Percentiles rank a stretch among this genome's conserved stretches.
Evolutionary conservation across 148 eudicot genomes (phyloP).

Genomic region (Cornus florida): DNA sequence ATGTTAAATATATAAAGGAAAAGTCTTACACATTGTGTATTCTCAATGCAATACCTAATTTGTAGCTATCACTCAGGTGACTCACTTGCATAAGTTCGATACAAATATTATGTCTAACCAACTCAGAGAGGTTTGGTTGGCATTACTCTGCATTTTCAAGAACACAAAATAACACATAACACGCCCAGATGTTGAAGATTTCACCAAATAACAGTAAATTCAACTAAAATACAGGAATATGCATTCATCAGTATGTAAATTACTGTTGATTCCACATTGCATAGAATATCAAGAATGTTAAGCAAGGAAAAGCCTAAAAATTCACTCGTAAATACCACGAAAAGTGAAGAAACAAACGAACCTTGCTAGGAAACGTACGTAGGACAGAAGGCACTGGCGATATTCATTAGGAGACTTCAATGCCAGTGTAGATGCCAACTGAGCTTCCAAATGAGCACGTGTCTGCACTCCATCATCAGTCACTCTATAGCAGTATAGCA

Average conservation of each 20-base stretch:
- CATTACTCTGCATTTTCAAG: neutral
- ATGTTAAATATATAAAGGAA: too few species aligned
- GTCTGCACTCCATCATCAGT: conserved; percentile 98
- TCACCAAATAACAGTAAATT: neutral
- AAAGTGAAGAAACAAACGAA: conserved; percentile 20
- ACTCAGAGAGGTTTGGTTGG: neutral
- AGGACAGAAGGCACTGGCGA: conserved; percentile 88
- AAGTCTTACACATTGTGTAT: neutral
- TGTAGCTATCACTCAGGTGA: neutral
- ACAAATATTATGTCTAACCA: neutral
- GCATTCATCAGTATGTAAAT: conserved; percentile 1
- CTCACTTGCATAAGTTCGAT: neutral
- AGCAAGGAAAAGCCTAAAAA: neutral
- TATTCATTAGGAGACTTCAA: conserved; percentile 86
- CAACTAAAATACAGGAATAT: neutral
- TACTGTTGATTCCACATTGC: neutral
- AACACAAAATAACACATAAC: neutral
- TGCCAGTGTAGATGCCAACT: conserved; percentile 86
- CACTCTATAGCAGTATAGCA: conserved; percentile 56
- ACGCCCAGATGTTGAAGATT: neutral
- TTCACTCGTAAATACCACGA: neutral
- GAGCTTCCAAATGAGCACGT: conserved; percentile 92
- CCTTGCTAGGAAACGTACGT: conserved; percentile 88
- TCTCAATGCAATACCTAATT: neutral
- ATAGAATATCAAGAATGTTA: neutral